These are phyloP conservation scores for Pholiota molesta DNA, from an alignment of 768 basidiomycete species.

Conservation along the genomic window DNA sequence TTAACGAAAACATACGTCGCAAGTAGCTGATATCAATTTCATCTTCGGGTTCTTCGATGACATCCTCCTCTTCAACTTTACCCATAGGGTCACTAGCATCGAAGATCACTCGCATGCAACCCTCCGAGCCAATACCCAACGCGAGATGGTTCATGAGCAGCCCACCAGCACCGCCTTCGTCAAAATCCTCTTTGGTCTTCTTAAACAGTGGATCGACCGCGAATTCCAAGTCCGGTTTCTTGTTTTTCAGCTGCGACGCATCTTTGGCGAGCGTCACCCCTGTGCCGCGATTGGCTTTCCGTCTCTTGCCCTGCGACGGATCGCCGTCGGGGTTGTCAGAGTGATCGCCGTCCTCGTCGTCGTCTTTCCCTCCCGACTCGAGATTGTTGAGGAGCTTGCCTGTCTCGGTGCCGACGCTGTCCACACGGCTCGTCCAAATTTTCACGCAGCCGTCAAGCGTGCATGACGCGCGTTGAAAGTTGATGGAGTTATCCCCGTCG, in stretches of 20 bases:
- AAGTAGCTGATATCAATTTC: conserved; percentile 66
- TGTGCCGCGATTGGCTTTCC: conserved; percentile 63
- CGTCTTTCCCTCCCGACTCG: conserved; percentile 54
- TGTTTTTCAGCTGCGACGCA: conserved; percentile 76
- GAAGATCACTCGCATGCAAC: conserved; percentile 88
- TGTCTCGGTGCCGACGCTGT: conserved; percentile 95
- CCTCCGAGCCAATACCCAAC: conserved; percentile 76
- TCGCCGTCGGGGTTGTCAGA: conserved; percentile 75
- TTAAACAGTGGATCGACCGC: conserved; percentile 95
- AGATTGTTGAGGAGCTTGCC: conserved; percentile 94
- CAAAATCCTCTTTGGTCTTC: conserved; percentile 98
- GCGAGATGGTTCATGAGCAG: conserved; percentile 95
- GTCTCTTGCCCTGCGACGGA: conserved; percentile 60
- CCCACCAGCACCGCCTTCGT: conserved; percentile 96
- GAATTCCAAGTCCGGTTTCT: conserved; percentile 95
- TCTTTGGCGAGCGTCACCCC: conserved; percentile 90
- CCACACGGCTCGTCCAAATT: conserved; percentile 98
- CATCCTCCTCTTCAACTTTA: conserved; percentile 78
- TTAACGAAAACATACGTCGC: conserved; percentile 45
- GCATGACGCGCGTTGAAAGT: conserved; percentile 97
- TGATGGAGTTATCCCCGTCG: conserved; percentile 92
- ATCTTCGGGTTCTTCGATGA: conserved; percentile 69
- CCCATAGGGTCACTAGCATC: conserved; percentile 93
- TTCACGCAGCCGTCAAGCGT: conserved; percentile 99
- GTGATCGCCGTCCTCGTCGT: conserved; percentile 59